Base-by-base conservation (phyloP, 2,329 filamentous ascomycete species). In the Exutisphaerella laricina region DNA sequence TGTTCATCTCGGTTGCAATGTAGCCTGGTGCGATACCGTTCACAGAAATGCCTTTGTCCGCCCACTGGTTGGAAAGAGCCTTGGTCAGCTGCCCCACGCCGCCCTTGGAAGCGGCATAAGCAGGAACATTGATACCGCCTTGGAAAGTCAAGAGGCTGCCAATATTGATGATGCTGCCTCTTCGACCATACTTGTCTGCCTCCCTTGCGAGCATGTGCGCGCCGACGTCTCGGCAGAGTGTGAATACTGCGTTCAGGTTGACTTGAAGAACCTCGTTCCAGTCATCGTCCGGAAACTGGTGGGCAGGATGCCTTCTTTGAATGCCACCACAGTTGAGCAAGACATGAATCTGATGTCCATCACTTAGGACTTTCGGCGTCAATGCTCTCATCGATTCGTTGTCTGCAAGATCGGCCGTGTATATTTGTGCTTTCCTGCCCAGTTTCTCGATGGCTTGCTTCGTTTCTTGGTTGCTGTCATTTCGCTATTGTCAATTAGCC, bases 1-100 rank as follows among this genome's bases (percentile, higher is more conserved):
- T 76, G 63, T 95, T 96, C 89, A 95, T 95, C 48, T 95, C 88
- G n/a, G 88, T 95, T 37, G 78, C 85, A 56, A 94, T 86, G 65
- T 95, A 95, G 0, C 88, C 88, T 0, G 88, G 88, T 2, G 88
- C 88, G 59, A 95, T 86, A 5, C 84, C 86, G 64, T 95, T 95
- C 29, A 95, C 88, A 1, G 77, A 86, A 49, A 95, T 75, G 2
- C 88, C 88, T 58, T 80, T 76, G n/a, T 71, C 65, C 0, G 82
- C 79, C 88, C 88, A 95, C 68, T 94, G 86, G 61, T 95, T 95
- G 34, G 82, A 80, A 45, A 95, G 72, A 18, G 83, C 82, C 69
- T 92, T 94, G 39, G 87, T 94, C 46, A 94, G 66, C 68, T 94
- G 88, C 4, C 79, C 83, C 0, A 95, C 81, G 6, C 85, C 88